These are phyloP conservation scores for Flaveria ramosissima DNA, from an alignment of 129 eudicot genomes.

Conservation along the genomic window DNA sequence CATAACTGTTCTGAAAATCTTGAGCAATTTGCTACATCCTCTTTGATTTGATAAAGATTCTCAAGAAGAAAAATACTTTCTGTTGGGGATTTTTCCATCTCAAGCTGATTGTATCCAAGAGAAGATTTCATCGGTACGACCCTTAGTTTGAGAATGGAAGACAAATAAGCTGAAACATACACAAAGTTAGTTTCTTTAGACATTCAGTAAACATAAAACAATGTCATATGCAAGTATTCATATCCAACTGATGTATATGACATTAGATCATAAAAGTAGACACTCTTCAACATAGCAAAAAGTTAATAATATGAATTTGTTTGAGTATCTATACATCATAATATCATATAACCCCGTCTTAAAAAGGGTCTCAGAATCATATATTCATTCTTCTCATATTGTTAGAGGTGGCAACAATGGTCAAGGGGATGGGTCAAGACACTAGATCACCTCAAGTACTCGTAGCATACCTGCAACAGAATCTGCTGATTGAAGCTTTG, in stretches of 20 bases:
- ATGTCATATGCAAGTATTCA: neutral
- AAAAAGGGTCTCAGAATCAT: neutral
- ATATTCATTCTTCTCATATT: neutral
- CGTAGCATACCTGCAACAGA: constrained; percentile 55
- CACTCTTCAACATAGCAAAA: neutral
- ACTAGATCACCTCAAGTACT: constrained; percentile 6
- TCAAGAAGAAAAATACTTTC: constrained; percentile 52
- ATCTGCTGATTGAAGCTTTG: constrained; percentile 43
- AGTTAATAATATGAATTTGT: no score
- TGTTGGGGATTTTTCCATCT: constrained; percentile 26
- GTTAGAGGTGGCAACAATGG: neutral
- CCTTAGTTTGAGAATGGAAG: constrained; percentile 55
- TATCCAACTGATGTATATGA: neutral
- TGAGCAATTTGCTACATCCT: constrained; percentile 63
- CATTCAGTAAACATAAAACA: neutral
- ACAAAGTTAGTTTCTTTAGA: neutral
- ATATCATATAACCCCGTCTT: neutral
- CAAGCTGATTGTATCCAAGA: constrained; percentile 21
- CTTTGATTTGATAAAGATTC: constrained; percentile 60
- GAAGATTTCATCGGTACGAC: constrained; percentile 49
- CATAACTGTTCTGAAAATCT: constrained; percentile 55
- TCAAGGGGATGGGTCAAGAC: neutral
- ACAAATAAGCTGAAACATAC: constrained; percentile 51
- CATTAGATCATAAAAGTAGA: neutral
- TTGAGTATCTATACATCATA: neutral